Evolutionary conservation across 306 rosid genomes (phyloP), one percentile per base, ranked within the genome.

Genomic region (Dalbergia cultrata): DNA sequence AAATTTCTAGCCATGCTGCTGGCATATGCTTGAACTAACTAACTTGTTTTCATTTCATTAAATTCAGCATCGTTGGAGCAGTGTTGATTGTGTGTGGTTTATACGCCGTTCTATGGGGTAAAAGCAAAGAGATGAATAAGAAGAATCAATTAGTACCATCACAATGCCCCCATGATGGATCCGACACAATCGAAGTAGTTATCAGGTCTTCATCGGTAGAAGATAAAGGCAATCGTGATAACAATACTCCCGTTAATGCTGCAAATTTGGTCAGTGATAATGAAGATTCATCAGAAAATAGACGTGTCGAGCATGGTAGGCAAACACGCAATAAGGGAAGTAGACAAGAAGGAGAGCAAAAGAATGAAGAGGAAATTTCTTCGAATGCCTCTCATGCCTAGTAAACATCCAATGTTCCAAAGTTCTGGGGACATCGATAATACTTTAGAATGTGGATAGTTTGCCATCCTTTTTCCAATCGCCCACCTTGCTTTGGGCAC

Each of bases 81-180:
- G 17, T 81, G 49, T 44, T 83, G 67, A 85, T 89, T 6, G 83
- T 87, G 33, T 61, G 86, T 33, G 89, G 90, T 1, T 81, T 89
- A 26, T 87, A 89, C 33, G 10, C 9, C 39, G 86, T 87, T 52
- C 16, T 87, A 35, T 89, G 92, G 92, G 88, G 88, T 4, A 89
- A 89, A 78, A 64, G 84, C 76, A 75, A 81, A 69, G 92, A 89
- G 63, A 78, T 75, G 85, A 85, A 83, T 66, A 87, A 17, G 66
- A 80, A 1, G 13, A 79, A 26, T 13, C 79, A 80, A 65, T 43
- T 71, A 33, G 54, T 80, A 5, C 39, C 79, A 75, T 52, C 87
- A 22, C 10, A 80, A 75, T 59, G 1, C n/a, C 54, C 52, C 3
- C 69, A 12, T n/a, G 66, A 53, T 13, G 71, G 44, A 33, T 6